A percentile compares a stretch with the other conserved stretches of the same genome.
Evolutionary conservation across 331 rosid genomes (phyloP).

Genomic region (Quercus phellos): DNA sequence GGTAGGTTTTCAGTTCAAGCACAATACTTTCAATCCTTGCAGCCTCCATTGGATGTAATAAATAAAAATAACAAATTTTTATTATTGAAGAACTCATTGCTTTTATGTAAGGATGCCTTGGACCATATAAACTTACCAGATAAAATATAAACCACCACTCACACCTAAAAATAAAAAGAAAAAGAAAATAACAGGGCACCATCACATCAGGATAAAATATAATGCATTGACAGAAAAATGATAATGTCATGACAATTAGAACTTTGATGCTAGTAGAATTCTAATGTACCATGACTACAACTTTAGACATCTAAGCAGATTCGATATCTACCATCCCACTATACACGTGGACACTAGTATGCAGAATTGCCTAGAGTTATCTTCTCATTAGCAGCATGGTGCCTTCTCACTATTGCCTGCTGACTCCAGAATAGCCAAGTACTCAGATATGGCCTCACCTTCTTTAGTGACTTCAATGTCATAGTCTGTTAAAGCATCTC

Average conservation of each 20-base stretch:
- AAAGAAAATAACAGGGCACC: too few relatives aligned
- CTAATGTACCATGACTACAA: neutral
- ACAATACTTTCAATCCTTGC: too few relatives aligned
- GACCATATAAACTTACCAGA: too few relatives aligned
- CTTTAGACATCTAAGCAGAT: neutral
- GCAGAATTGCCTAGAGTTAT: conserved; percentile 1
- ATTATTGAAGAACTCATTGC: too few relatives aligned
- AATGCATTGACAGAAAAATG: too few relatives aligned
- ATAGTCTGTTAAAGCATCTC: conserved; percentile 65
- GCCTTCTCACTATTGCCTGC: conserved; percentile 22
- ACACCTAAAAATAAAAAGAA: too few relatives aligned
- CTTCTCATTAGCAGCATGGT: conserved; percentile 20
- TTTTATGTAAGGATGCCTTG: too few relatives aligned
- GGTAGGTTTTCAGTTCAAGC: too few relatives aligned
- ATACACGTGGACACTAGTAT: conserved; percentile 20
- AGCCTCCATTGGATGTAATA: too few relatives aligned
- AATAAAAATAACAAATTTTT: too few relatives aligned
- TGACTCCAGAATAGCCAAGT: conserved; percentile 55
- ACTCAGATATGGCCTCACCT: conserved; percentile 85
- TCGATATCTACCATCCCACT: conserved; percentile 3
- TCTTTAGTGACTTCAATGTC: conserved; percentile 78
- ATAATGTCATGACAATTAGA: neutral
- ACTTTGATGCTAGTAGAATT: neutral
- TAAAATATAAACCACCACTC: too few relatives aligned
- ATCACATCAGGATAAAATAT: too few relatives aligned